Evolutionary conservation across 2,329 filamentous ascomycete species (phyloP), one percentile per base, ranked within the genome.

Genomic region (Hymenoscyphus fructigenus): DNA sequence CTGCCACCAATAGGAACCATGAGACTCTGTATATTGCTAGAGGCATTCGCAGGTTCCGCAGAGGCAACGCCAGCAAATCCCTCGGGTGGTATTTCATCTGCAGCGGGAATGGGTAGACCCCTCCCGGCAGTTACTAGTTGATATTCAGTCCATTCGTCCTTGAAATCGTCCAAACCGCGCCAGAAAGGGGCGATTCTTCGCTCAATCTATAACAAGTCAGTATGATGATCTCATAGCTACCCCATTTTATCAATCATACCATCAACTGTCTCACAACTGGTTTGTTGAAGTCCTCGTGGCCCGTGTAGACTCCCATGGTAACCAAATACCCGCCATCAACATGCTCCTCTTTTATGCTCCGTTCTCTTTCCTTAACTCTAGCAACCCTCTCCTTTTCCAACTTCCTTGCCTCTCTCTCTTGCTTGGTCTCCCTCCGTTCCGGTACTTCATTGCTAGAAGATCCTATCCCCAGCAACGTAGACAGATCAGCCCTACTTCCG

Each of bases 281-380:
- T 78, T 98, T 98, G 81, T 87, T 96, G 76, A 94, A 99, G 78
- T 99, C 95, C 78, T 99, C 95, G 0, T 88, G 82, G 0, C 94
- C 93, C 26, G 92, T 94, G 75, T 99, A 99, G 59, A 93, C 91
- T 41, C 95, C 95, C 75, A 97, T 86, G 0, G 95, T 99, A 36
- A 99, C 95, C 58, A 99, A 80, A 79, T 89, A 99, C 26, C 95
- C 95, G 23, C 95, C 95, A 77, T 99, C 95, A 2, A 98, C 91
- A 76, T 93, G 88, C 76, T 99, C 95, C 72, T 97, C 93, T 68
- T 84, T 88, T 80, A 98, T 88, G 75, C 95, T 99, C 69, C 91
- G 85, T 77, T 97, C 93, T 58, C 95, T 87, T 76, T 99, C 95
- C 76, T 92, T 92, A 55, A 90, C 79, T 65, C 95, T 84, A 44